Percentiles rank a stretch among this genome's conserved stretches.
Evolutionary conservation across 169 alveolate species (phyloP).

Genomic region (Plasmodium relictum): DNA sequence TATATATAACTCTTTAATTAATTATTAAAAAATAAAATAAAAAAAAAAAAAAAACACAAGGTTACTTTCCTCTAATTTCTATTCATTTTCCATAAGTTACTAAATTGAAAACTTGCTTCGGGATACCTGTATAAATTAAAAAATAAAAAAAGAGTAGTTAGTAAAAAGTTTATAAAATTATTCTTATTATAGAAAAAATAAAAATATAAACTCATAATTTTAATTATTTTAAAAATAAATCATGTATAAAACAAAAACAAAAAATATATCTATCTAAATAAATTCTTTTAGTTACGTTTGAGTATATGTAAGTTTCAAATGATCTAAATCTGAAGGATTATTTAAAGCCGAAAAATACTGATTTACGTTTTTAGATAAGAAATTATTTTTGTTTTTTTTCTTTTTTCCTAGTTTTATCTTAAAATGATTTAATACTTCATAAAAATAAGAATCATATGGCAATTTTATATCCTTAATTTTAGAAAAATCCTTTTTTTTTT

Average conservation of each 20-base stretch:
- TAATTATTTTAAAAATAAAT: too few relatives aligned
- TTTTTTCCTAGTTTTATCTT: slow-evolving; percentile 2
- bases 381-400: not conserved
- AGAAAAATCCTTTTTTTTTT: slow-evolving; percentile 19
- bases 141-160: not conserved
- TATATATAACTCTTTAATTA: too few relatives aligned
- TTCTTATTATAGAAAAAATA: too few relatives aligned
- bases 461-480: slow-evolving; percentile 8
- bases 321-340: slow-evolving; percentile 45
- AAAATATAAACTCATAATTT: too few relatives aligned
- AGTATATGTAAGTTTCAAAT: not conserved
- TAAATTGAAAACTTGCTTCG: slow-evolving; percentile 26
- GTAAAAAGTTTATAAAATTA: too few relatives aligned
- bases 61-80: not conserved
- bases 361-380: not conserved
- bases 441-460: slow-evolving; percentile 56
- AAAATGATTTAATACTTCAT: slow-evolving; percentile 24
- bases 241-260: not conserved
- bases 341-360: slow-evolving; percentile 34
- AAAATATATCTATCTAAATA: not conserved
- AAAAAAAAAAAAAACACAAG: not conserved
- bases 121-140: slow-evolving; percentile 33
- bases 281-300: slow-evolving; percentile 15
- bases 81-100: slow-evolving; percentile 39
- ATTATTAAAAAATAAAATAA: not conserved